Evolutionary conservation across 1,284 basidiomycete genomes (phyloP), one percentile per base, ranked within the genome.

Genomic region (Cryptococcus deneoformans): DNA sequence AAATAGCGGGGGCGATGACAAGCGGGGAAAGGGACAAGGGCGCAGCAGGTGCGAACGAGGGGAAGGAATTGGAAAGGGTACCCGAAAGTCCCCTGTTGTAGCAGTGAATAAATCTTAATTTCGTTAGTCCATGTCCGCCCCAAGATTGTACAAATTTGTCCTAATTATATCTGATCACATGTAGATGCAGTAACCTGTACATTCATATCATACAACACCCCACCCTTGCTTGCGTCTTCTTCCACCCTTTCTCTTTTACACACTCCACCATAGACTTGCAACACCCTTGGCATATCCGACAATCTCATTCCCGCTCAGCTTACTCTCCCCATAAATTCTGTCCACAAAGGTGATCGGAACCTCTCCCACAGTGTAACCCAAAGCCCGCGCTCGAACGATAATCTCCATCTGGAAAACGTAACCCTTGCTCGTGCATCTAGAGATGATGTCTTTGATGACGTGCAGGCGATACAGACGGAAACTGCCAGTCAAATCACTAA

Each of bases 351-450:
- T 94, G 67, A 95, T 95, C 0, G 92, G 92, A 47, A 94, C 84
- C 75, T 95, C 92, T 10, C 90, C 92, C 1, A 95, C 85, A 5
- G 83, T 84, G 77, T 91, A 94, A 6, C 89, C 90, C 51, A 89
- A 79, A 1, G 88, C 84, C 48, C 86, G 82, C 2, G 92, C 92
- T 4, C 92, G 85, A 34, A 92, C 92, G 82, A 94, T 92, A 85
- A 94, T 94, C 77, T 95, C 92, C 92, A 95, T 95, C 80, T 95
- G 92, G 81, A 95, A 94, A 12, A 95, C 92, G 69, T 94, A 95
- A 2, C 92, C 92, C 64, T 89, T 89, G 14, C 89, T 91, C 60
- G 87, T 84, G 7, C 88, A 91, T 63, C 87, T 82, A 5, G 85
- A 83, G 68, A 95, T 94, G 68, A 95, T 88, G 65, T 89, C 86